Evolutionary conservation across 805 yeast species (phyloP).

Genomic region (Saturnispora sekii): DNA sequence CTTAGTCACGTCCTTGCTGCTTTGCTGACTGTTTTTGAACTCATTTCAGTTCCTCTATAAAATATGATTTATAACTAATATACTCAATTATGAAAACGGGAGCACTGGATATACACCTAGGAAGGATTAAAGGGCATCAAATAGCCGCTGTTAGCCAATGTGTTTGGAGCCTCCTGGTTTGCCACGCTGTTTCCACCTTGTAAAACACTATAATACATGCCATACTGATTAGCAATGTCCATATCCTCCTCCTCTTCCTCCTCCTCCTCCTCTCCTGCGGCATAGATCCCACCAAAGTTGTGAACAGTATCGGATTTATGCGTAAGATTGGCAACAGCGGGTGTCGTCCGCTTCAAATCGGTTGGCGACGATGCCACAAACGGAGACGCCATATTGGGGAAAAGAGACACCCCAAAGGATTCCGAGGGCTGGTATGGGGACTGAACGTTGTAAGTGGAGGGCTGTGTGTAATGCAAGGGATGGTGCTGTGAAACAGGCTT

Average conservation of each 20-base stretch:
- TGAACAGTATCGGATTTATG: slow-evolving; percentile 3
- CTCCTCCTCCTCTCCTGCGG: slow-evolving; percentile 10
- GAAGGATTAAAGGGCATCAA: slow-evolving; percentile 28
- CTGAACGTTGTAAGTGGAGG: slow-evolving; percentile 16
- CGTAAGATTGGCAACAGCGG: slow-evolving; percentile 8
- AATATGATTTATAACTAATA: not conserved
- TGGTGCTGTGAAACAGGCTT: slow-evolving; percentile 47
- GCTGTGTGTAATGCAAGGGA: slow-evolving; percentile 35
- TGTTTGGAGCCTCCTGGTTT: slow-evolving; percentile 6
- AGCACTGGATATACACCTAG: not conserved
- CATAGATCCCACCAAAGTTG: slow-evolving; percentile 10
- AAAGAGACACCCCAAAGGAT: slow-evolving; percentile 13
- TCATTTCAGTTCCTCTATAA: not conserved
- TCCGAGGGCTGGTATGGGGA: slow-evolving; percentile 15
- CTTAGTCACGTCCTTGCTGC: not conserved
- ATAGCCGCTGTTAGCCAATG: slow-evolving; percentile 16
- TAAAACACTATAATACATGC: slow-evolving; percentile 26
- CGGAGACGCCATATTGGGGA: slow-evolving; percentile 14
- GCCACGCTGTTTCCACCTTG: slow-evolving; percentile 6
- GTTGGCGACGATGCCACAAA: slow-evolving; percentile 1
- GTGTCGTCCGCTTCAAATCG: slow-evolving; percentile 4
- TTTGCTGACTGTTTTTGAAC: not conserved
- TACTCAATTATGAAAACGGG: not conserved
- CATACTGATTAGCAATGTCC: slow-evolving; percentile 26
- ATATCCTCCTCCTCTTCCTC: slow-evolving; percentile 27